Base-by-base conservation (phyloP, 768 basidiomycete species). In the Mycena haematopus region DNA sequence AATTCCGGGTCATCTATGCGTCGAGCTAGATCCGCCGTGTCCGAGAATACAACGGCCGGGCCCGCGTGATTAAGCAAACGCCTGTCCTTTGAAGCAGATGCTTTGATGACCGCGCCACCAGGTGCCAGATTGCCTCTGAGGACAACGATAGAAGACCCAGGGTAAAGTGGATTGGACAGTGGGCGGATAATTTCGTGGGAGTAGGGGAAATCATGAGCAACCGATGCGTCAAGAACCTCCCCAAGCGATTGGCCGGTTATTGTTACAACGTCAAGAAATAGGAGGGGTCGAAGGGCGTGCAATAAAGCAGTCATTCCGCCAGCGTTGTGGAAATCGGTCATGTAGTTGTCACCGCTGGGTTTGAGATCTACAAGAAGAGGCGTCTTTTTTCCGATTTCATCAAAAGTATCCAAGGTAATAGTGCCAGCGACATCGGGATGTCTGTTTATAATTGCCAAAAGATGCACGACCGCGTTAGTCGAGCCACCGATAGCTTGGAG, bases 161-260 rank as follows among this genome's bases (percentile, higher is more conserved):
- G 65, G 70, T 90, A 89, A 75, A 90, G 84, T 6, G 88, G 86
- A 69, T 87, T 76, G 31, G 78, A 75, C 24, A 88, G 74, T 54
- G 77, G 80, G 63, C 76, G 78, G 52, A 90, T 80, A 68, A 90
- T 77, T 62, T 87, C 80, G 70, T 86, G 87, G 19, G 65, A 75
- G 58, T 68, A 70, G 17, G 74, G 76, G 62, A 86, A 85, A 49
- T 79, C 75, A 56, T 86, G 78, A 58, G 81, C 80, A 36, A 74
- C 65, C n/a, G 82, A 85, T 65, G 84, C 84, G 68, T 75, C 80
- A 51, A 89, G 78, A 74, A 90, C 87, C 73, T 89, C 82, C 27
- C 84, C 85, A 31, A 90, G 77, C 6, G 88, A 88, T 75, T 84
- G 86, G 45, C 89, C 88, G 19, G 88, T 90, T 56, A 89, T 86